phyloP scores from a whole-genome alignment of 176 grass and related monocot species.

The Secale cereale region DNA sequence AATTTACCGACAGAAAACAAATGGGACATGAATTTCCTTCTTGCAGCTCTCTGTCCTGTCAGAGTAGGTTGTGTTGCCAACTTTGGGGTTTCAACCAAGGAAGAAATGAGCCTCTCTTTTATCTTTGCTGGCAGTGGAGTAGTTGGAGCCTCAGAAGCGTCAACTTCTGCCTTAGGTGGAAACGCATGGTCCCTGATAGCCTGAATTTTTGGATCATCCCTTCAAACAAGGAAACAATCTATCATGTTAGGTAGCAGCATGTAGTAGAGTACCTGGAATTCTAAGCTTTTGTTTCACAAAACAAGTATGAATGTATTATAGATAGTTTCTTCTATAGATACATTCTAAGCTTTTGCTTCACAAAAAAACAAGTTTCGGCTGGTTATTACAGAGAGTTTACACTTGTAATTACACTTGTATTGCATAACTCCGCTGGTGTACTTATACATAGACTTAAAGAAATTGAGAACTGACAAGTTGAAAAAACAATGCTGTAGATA shows the following conservation, averaged over 20 bases:
- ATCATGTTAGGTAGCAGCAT: constrained; percentile 8
- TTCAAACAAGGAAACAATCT: constrained; percentile 45
- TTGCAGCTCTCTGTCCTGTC: constrained; percentile 62
- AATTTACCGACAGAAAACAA: constrained; percentile 5
- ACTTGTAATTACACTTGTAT: not conserved
- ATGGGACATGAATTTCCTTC: constrained; percentile 14
- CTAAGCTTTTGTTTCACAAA: constrained; percentile 25
- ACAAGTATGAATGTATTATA: not conserved
- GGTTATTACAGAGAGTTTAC: not conserved
- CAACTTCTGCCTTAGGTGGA: constrained; percentile 51
- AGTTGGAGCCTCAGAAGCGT: constrained; percentile 37
- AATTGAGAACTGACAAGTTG: constrained; percentile 1
- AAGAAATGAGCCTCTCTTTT: constrained; percentile 91
- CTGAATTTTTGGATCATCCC: constrained; percentile 72
- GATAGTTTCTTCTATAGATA: no score
- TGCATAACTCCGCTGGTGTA: not conserved
- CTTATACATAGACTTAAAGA: not conserved
- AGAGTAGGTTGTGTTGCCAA: constrained; percentile 49
- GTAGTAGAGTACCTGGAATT: constrained; percentile 14
- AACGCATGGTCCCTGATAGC: constrained; percentile 81
- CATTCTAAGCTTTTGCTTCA: not conserved
- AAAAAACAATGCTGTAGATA: not conserved
- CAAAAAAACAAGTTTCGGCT: no score
- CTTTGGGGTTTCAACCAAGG: constrained; percentile 65
- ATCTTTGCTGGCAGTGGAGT: constrained; percentile 55